Conservation (phyloP, 2,329 filamentous ascomycete genomes). For the Fusarium pseudocircinatum region DNA sequence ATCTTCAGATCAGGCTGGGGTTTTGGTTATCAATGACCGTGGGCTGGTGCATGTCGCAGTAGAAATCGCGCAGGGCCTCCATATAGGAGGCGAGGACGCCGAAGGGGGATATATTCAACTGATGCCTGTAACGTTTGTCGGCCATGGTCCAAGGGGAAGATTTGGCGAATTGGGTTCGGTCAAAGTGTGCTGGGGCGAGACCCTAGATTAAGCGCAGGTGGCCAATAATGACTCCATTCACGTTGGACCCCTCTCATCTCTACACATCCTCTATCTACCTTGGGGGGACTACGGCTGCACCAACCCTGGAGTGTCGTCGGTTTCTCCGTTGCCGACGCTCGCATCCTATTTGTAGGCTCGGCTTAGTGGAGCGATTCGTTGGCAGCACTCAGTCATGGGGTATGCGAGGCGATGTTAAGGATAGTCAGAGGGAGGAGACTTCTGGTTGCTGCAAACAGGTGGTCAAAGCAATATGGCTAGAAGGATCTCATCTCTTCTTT, state of each 20-base stretch:
- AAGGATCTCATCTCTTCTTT: no score
- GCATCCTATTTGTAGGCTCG: neutral
- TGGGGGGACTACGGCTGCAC: neutral
- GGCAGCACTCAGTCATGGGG: neutral
- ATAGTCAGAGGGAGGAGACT: neutral
- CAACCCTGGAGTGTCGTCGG: neutral
- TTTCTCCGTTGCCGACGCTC: neutral
- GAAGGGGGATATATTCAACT: neutral
- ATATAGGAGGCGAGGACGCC: neutral
- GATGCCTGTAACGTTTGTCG: neutral
- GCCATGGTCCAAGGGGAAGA: neutral
- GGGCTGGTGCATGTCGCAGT: neutral
- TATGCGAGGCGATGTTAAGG: neutral
- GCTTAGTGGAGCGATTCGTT: neutral
- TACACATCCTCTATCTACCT: neutral
- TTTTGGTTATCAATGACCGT: neutral
- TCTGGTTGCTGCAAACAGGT: neutral
- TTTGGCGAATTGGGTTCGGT: neutral
- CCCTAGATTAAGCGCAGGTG: neutral
- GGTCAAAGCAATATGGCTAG: neutral
- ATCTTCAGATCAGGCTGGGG: neutral
- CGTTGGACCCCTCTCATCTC: neutral
- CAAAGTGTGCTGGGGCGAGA: neutral
- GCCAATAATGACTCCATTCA: neutral
- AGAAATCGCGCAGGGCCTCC: neutral